Evolutionary conservation across 2,329 filamentous ascomycete genomes (phyloP).

Genomic region (Cercospora sp.): DNA sequence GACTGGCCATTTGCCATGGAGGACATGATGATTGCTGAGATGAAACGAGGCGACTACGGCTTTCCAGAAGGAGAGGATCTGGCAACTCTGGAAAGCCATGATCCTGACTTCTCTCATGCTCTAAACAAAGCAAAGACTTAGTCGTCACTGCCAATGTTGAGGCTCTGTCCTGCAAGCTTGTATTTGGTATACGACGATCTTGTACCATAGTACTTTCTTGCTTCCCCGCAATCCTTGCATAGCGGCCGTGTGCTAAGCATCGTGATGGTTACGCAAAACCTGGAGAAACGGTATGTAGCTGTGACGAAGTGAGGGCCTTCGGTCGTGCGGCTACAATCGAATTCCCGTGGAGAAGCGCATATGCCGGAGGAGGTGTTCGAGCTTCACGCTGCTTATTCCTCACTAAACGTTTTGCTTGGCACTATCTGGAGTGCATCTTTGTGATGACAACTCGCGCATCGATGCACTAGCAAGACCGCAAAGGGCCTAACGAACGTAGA

Average conservation of each 20-base stretch:
- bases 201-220: conserved; percentile 1
- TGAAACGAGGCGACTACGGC: not conserved
- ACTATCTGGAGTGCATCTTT: not conserved
- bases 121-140: not conserved
- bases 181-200: not conserved
- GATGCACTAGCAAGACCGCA: not conserved
- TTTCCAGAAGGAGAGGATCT: not conserved
- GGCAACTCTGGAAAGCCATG: not conserved
- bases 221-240: not conserved
- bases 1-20: not conserved
- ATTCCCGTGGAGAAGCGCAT: not conserved
- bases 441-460: not conserved
- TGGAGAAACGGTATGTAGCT: not conserved
- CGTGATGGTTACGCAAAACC: not conserved
- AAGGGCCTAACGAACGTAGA: not conserved
- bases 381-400: not conserved
- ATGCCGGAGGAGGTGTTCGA: not conserved
- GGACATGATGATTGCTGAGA: not conserved
- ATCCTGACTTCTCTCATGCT: not conserved
- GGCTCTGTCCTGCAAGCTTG: not conserved
- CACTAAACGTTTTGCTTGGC: not conserved
- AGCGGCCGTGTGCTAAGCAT: not conserved
- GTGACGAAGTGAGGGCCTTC: not conserved
- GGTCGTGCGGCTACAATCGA: not conserved
- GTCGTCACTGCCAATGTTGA: conserved; percentile 1